Base-by-base conservation (phyloP, 441 rosid species). In the Erodium texanum region DNA sequence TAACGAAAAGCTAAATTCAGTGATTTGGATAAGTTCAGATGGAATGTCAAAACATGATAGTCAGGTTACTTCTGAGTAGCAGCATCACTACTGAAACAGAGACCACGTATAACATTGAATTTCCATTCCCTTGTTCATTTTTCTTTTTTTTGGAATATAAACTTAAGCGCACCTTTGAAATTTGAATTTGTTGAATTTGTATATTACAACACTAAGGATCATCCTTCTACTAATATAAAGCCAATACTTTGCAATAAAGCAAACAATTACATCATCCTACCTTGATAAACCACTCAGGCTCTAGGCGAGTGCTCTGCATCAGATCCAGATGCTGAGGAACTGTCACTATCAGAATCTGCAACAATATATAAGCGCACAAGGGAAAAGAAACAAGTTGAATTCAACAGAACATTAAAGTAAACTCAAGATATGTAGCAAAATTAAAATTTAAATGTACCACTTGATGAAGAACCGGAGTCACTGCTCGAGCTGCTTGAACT, bases 401-500 rank as follows among this genome's bases (percentile, higher is more conserved):
- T 45, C 29, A 45, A 61, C 10, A 1, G 29, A 52, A 12, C 65
- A 43, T 45, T 41, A 20, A 5, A 12, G 52, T 45, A 45, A 15
- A 15, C n/a, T 45, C 52, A 45, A 45, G 52, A 45, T 14, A 45
- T 45, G 18, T 16, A 45, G 15, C 52, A 14, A 19, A 71, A 15
- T n/a, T 43, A 59, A 56, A 10, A 50, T 29, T 68, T 66, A n/a
- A 36, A 68, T 65, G 62, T 87, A 95, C 99, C 99, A 79, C 97
- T 94, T 71, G 98, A 88, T 66, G 97, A 85, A 52, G 91, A 91
- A 71, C 94, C 96, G 68, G 97, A 90, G 77, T 87, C 90, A 79
- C 98, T 92, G 81, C 94, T 88, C 54, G 98, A 92, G 79, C 96
- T 92, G 85, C 92, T 89, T 67, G 99, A 92, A 79, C 98, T 92